Evolutionary conservation across 164 flowering plant species (phyloP), one percentile per base, ranked within the genome.

Genomic region (Cinnamomum chago): DNA sequence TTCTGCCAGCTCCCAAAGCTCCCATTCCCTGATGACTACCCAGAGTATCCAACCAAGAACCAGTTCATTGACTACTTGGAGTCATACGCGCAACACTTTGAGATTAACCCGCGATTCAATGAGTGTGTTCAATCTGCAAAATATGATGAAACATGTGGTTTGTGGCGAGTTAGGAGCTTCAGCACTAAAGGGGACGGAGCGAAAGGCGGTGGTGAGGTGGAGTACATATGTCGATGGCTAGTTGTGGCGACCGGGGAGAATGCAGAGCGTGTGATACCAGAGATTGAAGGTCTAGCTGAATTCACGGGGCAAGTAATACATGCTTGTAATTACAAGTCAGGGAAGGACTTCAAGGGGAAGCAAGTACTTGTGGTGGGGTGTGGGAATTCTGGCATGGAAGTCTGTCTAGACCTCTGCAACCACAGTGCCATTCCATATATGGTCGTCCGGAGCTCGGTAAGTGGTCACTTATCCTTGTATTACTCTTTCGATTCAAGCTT

Each of bases 231-330:
- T 74, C 24, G 82, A 72, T 89, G 93, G 92, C 85, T 92, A 10
- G 91, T 92, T 68, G 95, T 92, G 64, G 97, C 97, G 50, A 89
- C 97, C 2, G 97, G 97, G 3, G 93, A 92, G 78, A 90, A 92
- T 80, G 95, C 95, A 0, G 91, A 90, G 81, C 70, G 77, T 22
- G 85, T 87, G 14, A 79, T 86, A 75, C 95, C 95, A 0, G 89
- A 88, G 65, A 81, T 89, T 50, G 88, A 85, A 62, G 95, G 93
- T 6, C 22, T 88, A 65, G 68, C 70, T 1, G 88, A 86, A 24
- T 92, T 90, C 58, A 79, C 78, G 1, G 93, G 95, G 12, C 47
- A 77, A 27, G 84, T 89, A 17, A 58, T 78, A 12, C 97, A 92
- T 73, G 88, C 83, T 18, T 81, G 88, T 71, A 86, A 84, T 17